Evolutionary conservation across 2,329 filamentous ascomycete species (phyloP).

Genomic region (Cladophialophora yegresii): DNA sequence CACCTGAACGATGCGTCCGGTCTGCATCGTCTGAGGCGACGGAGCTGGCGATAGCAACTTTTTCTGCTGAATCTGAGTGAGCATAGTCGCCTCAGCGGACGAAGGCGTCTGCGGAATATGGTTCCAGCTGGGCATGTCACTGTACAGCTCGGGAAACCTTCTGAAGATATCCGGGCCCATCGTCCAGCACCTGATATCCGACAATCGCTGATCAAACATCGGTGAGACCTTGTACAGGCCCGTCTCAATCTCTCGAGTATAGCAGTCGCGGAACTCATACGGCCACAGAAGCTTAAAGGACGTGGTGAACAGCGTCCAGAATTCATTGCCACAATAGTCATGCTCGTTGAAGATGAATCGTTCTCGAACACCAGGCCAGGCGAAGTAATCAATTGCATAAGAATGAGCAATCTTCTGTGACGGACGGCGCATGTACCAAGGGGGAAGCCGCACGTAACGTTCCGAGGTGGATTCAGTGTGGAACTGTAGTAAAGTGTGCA

Average conservation of each 20-base stretch:
- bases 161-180: slow-evolving; percentile 34
- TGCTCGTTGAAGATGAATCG: slow-evolving; percentile 35
- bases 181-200: slow-evolving; percentile 34
- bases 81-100: neutral
- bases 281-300: slow-evolving; percentile 32
- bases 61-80: slow-evolving; percentile 4
- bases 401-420: slow-evolving; percentile 34
- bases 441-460: slow-evolving; percentile 29
- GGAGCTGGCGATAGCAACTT: neutral
- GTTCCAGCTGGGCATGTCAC: slow-evolving; percentile 33
- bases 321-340: slow-evolving; percentile 35
- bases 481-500: slow-evolving; percentile 34
- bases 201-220: slow-evolving; percentile 32
- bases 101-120: slow-evolving; percentile 23
- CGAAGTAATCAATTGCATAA: slow-evolving; percentile 35
- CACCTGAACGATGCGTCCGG: neutral
- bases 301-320: slow-evolving; percentile 31
- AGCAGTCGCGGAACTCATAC: slow-evolving; percentile 36
- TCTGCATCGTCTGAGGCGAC: neutral
- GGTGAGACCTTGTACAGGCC: slow-evolving; percentile 34
- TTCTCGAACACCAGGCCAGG: slow-evolving; percentile 36
- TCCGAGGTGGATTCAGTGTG: slow-evolving; percentile 30
- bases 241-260: slow-evolving; percentile 31
- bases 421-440: slow-evolving; percentile 33
- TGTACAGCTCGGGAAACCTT: slow-evolving; percentile 33